These are phyloP conservation scores for Macrophomina phaseolina DNA, from an alignment of 2,329 filamentous ascomycete species.

Conservation along the genomic window DNA sequence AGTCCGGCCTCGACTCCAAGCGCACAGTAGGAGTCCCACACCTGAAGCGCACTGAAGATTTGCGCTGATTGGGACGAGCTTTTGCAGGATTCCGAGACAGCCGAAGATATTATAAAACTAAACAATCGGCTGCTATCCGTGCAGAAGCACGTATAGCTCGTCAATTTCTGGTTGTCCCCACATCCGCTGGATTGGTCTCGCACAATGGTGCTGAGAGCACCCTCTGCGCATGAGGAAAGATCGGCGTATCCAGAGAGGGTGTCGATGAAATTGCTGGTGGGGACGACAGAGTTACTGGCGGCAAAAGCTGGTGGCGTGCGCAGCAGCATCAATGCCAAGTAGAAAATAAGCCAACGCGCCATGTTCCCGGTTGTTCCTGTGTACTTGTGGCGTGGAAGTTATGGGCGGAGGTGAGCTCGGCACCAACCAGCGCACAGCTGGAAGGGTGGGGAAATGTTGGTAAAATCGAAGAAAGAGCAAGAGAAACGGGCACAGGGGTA, in stretches of 20 bases:
- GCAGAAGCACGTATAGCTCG: conserved; percentile 19
- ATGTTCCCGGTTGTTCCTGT: background rate
- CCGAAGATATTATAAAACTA: background rate
- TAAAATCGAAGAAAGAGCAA: no score
- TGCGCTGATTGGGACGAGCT: background rate
- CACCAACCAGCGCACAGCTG: no score
- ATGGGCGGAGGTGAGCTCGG: no score
- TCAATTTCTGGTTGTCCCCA: background rate
- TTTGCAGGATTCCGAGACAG: background rate
- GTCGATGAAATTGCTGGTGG: conserved; percentile 18
- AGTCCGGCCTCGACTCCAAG: conserved; percentile 4
- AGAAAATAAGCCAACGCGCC: background rate
- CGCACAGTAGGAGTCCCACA: conserved; percentile 1
- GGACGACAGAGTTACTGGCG: background rate
- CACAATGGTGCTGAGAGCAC: conserved; percentile 10
- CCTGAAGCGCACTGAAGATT: background rate
- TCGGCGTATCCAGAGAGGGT: background rate
- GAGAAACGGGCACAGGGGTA: no score
- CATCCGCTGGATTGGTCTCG: conserved; percentile 6
- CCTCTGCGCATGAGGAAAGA: conserved; percentile 1
- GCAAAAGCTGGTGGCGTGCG: background rate
- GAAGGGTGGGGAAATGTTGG: no score
- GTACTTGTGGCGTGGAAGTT: no score
- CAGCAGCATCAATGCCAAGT: background rate
- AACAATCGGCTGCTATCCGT: background rate